A percentile compares a stretch with the other conserved stretches of the same genome.
Evolutionary conservation across 768 basidiomycete species (phyloP).

Genomic region (Cystobasidiopsis lactophilus): DNA sequence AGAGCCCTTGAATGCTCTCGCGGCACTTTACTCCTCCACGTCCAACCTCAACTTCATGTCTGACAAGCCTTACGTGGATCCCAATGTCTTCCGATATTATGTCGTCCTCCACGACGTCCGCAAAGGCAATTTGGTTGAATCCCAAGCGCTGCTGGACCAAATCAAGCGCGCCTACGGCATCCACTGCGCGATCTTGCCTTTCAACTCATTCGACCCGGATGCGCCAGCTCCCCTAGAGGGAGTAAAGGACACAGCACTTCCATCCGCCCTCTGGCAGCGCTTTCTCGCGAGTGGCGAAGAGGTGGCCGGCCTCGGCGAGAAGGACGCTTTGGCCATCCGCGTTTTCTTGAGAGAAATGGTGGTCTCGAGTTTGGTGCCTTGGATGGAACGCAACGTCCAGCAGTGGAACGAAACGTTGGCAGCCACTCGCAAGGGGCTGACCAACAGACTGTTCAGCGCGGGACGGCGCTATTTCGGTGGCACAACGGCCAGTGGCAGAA

Average conservation of each 20-base stretch:
- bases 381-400: slow-evolving; percentile 84
- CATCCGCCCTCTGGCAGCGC: neutral
- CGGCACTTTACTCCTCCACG: slow-evolving; percentile 17
- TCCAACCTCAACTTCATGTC: slow-evolving; percentile 10
- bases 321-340: slow-evolving; percentile 50
- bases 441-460: slow-evolving; percentile 27
- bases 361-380: slow-evolving; percentile 71
- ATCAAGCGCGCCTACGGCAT: slow-evolving; percentile 15
- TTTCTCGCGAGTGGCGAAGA: neutral
- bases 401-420: slow-evolving; percentile 65
- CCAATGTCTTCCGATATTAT: slow-evolving; percentile 19
- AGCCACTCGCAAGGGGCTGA: slow-evolving; percentile 21
- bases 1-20: slow-evolving; percentile 21
- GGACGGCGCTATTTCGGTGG: slow-evolving; percentile 28
- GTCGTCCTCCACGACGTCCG: slow-evolving; percentile 21
- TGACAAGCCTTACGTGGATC: slow-evolving; percentile 14
- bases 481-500: slow-evolving; percentile 14
- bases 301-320: slow-evolving; percentile 25
- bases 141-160: slow-evolving; percentile 9
- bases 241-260: neutral
- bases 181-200: slow-evolving; percentile 6
- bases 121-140: slow-evolving; percentile 11
- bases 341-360: slow-evolving; percentile 70
- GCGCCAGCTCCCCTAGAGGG: slow-evolving; percentile 4
- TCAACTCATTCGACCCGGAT: slow-evolving; percentile 8